Conservation (phyloP, 192 early-diverging fungal genomes). For the Pilaira anomala region DNA sequence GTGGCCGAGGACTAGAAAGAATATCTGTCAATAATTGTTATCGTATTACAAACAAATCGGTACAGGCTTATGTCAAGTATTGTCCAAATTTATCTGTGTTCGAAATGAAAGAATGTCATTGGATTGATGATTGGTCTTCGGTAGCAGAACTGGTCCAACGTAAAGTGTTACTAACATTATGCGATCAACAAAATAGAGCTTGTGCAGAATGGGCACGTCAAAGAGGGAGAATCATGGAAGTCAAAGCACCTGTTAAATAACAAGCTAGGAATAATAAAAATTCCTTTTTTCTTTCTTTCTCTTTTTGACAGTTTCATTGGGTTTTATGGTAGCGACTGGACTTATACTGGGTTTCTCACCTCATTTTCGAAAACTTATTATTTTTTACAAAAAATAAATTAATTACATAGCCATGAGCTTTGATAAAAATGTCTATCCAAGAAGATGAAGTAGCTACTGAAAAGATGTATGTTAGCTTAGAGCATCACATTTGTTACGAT, state of each 20-base stretch:
- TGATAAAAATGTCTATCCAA: no score
- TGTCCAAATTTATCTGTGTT: constrained; percentile 48
- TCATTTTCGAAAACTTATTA: no score
- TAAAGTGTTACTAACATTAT: constrained; percentile 45
- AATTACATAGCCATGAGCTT: no score
- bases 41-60: constrained; percentile 40
- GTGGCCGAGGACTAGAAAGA: constrained; percentile 37
- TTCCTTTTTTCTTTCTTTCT: not conserved
- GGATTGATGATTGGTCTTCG: constrained; percentile 45
- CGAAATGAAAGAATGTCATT: constrained; percentile 51
- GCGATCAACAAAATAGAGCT: constrained; percentile 42
- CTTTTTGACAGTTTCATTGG: not conserved
- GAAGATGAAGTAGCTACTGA: no score
- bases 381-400: no score
- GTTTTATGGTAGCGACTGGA: no score
- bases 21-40: constrained; percentile 50
- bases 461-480: no score
- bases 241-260: constrained; percentile 42
- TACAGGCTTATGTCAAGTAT: constrained; percentile 40
- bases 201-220: constrained; percentile 38
- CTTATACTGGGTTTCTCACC: no score
- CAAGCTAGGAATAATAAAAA: not conserved
- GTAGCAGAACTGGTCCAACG: constrained; percentile 40
- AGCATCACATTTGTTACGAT: no score
- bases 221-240: constrained; percentile 32